These are phyloP conservation scores for Trametes cinnabarina DNA, from an alignment of 768 basidiomycete genomes.

Conservation along the genomic window DNA sequence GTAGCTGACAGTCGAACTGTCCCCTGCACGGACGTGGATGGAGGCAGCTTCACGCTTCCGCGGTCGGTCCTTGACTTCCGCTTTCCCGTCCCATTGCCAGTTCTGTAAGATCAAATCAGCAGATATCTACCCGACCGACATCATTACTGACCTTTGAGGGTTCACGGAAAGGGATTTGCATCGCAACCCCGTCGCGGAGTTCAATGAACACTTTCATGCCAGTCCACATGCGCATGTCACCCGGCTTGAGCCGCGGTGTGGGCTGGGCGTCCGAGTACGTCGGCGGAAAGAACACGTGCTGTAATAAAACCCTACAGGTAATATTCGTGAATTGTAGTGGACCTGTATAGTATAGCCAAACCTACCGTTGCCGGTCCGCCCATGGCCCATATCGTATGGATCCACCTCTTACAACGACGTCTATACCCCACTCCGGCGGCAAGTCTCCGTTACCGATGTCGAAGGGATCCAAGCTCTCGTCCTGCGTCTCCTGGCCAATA, in stretches of 20 bases:
- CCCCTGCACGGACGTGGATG: constrained; percentile 71
- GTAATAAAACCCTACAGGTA: constrained; percentile 60
- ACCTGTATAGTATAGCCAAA: background rate
- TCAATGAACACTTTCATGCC: constrained; percentile 79
- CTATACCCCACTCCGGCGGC: constrained; percentile 92
- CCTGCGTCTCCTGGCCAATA: constrained; percentile 25
- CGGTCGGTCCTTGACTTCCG: constrained; percentile 45
- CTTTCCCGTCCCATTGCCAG: constrained; percentile 86
- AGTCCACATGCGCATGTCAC: constrained; percentile 83
- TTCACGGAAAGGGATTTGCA: constrained; percentile 91
- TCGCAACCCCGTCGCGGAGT: constrained; percentile 68
- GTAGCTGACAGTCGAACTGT: constrained; percentile 84
- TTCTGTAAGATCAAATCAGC: constrained; percentile 47
- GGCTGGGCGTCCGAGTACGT: constrained; percentile 63
- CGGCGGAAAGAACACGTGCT: constrained; percentile 80
- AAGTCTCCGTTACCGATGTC: constrained; percentile 86
- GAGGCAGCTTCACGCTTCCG: constrained; percentile 65
- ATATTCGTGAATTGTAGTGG: background rate
- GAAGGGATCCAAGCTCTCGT: constrained; percentile 43
- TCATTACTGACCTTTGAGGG: constrained; percentile 65
- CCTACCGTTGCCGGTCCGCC: constrained; percentile 90
- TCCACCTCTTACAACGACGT: constrained; percentile 77
- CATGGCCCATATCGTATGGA: constrained; percentile 87
- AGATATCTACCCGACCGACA: background rate
- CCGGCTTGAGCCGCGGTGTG: constrained; percentile 60